Conservation (phyloP, 208 protist genomes). For the Phytomonas francai region DNA sequence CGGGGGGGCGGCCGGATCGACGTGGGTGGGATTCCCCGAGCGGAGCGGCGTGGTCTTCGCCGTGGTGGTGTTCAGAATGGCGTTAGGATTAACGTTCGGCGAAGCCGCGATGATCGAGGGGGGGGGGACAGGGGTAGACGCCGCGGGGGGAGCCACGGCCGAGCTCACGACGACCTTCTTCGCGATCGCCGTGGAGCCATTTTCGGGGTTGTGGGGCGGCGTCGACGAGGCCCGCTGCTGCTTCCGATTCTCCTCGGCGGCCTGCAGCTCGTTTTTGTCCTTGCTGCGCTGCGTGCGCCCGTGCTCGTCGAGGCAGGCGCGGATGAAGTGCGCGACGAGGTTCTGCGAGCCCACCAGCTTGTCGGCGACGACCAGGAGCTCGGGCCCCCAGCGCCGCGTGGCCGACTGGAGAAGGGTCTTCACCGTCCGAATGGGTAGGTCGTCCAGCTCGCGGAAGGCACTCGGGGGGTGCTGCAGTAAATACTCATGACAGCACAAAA, state of each 20-base stretch:
- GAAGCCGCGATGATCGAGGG: background rate
- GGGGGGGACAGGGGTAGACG: background rate
- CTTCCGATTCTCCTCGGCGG: constrained; percentile 37
- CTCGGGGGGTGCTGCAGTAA: constrained; percentile 85
- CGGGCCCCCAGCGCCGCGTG: constrained; percentile 33
- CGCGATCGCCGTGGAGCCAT: no score
- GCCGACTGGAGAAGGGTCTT: constrained; percentile 84
- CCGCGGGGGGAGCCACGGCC: background rate
- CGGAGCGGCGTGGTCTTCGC: background rate
- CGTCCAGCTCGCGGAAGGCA: constrained; percentile 74
- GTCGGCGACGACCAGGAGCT: constrained; percentile 44
- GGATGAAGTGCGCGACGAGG: constrained; percentile 82
- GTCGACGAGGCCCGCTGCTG: constrained; percentile 50
- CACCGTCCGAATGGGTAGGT: constrained; percentile 80
- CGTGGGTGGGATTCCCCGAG: background rate
- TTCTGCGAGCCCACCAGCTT: constrained; percentile 62
- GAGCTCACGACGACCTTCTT: background rate
- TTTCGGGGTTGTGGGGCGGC: constrained; percentile 17
- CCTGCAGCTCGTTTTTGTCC: constrained; percentile 34
- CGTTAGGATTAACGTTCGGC: background rate
- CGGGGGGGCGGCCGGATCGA: background rate
- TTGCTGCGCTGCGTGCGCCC: constrained; percentile 26
- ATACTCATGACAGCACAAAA: constrained; percentile 83
- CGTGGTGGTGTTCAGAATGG: background rate
- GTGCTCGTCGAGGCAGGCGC: constrained; percentile 61